Conservation (phyloP, 2,329 filamentous ascomycete species). For the Phyllosticta citriasiana region DNA sequence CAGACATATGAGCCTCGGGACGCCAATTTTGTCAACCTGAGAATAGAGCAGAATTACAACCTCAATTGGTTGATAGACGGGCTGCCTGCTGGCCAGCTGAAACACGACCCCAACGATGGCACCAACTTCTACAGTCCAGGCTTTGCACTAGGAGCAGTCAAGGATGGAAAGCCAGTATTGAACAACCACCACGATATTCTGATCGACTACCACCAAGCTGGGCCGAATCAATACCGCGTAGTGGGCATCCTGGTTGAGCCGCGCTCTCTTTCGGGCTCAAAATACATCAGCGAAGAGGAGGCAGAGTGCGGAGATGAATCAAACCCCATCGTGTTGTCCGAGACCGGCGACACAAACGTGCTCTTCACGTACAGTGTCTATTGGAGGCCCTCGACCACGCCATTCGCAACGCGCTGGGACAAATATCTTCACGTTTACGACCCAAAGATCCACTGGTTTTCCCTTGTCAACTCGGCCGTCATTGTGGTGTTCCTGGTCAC, state of each 20-base stretch:
- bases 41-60: constrained; percentile 78
- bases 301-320: constrained; percentile 52
- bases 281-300: constrained; percentile 41
- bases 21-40: constrained; percentile 69
- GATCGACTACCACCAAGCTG: constrained; percentile 82
- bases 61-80: constrained; percentile 95
- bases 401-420: constrained; percentile 97
- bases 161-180: constrained; percentile 47
- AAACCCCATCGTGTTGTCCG: constrained; percentile 52
- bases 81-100: constrained; percentile 77
- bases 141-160: constrained; percentile 59
- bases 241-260: constrained; percentile 88
- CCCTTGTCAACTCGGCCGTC: constrained; percentile 87
- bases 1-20: constrained; percentile 56
- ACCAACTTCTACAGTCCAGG: constrained; percentile 84
- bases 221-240: constrained; percentile 64
- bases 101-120: constrained; percentile 64
- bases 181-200: constrained; percentile 96
- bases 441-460: constrained; percentile 99
- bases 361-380: constrained; percentile 87
- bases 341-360: constrained; percentile 55
- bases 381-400: constrained; percentile 75
- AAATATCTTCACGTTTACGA: constrained; percentile 97
- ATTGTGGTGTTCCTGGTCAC: constrained; percentile 87
- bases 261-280: constrained; percentile 54